Evolutionary conservation across 768 basidiomycete genomes (phyloP).

Genomic region (Russula sp.): DNA sequence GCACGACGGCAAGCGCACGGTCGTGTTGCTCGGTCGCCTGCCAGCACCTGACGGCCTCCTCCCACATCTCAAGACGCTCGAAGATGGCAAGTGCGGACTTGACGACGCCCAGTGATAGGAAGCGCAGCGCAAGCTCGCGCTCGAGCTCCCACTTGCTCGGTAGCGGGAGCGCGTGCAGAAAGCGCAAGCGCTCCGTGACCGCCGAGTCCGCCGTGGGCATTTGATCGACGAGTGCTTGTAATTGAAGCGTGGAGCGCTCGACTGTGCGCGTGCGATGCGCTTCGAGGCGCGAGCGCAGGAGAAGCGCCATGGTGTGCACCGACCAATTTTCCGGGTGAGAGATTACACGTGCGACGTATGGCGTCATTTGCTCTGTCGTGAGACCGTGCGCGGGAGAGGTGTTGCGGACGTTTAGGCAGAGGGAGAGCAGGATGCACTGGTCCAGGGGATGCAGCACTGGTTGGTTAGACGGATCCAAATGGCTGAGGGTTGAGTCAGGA

Average conservation of each 20-base stretch:
- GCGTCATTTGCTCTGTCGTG: constrained; percentile 85
- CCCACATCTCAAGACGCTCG: constrained; percentile 96
- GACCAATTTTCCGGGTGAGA: constrained; percentile 92
- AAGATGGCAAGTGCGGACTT: constrained; percentile 91
- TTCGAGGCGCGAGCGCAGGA: constrained; percentile 89
- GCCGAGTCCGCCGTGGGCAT: constrained; percentile 84
- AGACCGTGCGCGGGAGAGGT: constrained; percentile 86
- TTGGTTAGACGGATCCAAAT: constrained; percentile 77
- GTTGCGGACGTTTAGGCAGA: constrained; percentile 87
- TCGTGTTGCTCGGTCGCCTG: constrained; percentile 72
- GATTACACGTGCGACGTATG: constrained; percentile 86
- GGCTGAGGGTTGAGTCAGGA: constrained; percentile 42
- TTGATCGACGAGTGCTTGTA: constrained; percentile 94
- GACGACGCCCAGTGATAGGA: constrained; percentile 77
- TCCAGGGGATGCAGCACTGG: constrained; percentile 88
- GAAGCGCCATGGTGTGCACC: constrained; percentile 91
- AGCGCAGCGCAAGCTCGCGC: constrained; percentile 78
- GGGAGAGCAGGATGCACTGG: constrained; percentile 84
- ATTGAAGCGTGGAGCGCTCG: constrained; percentile 85
- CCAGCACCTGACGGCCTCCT: constrained; percentile 88
- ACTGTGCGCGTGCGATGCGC: constrained; percentile 83
- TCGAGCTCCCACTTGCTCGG: constrained; percentile 95
- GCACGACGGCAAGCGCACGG: constrained; percentile 72
- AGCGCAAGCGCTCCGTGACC: constrained; percentile 65
- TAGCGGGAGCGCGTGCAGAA: constrained; percentile 72